Evolutionary conservation across 2,329 filamentous ascomycete species (phyloP).

Genomic region (Cadophora sp.): DNA sequence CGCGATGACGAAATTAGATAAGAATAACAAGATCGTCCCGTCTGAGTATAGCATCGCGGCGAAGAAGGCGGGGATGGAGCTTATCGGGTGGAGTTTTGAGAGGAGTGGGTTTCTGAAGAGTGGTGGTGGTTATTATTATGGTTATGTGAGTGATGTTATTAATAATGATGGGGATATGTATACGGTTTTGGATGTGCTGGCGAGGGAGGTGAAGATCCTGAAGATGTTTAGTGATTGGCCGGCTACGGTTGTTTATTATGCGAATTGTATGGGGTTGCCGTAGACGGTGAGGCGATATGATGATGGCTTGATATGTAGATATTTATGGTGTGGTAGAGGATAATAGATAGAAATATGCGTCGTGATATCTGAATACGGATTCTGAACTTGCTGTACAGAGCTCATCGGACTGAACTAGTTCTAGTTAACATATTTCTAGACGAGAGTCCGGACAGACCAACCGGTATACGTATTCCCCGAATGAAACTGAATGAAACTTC

Average conservation of each 20-base stretch:
- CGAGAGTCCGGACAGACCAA: too few species aligned
- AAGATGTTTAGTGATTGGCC: constrained; percentile 20
- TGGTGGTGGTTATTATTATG: constrained; percentile 13
- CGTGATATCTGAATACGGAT: too few species aligned
- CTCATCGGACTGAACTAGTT: too few species aligned
- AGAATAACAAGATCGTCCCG: constrained; percentile 11
- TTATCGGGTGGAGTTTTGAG: constrained; percentile 18
- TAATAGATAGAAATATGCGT: too few species aligned
- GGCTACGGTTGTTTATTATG: constrained; percentile 13
- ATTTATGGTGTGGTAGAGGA: too few species aligned
- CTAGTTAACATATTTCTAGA: too few species aligned
- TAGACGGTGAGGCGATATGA: not conserved
- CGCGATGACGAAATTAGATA: constrained; percentile 11
- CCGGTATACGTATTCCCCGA: too few species aligned
- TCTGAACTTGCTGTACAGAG: too few species aligned
- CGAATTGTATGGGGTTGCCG: constrained; percentile 17
- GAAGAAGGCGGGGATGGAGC: constrained; percentile 10
- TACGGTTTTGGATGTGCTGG: constrained; percentile 15
- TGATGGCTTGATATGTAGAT: not conserved
- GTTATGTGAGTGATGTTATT: not conserved
- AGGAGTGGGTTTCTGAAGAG: constrained; percentile 13
- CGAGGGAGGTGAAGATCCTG: constrained; percentile 14
- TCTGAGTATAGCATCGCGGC: constrained; percentile 10
- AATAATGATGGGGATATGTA: constrained; percentile 19
- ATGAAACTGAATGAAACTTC: too few species aligned